Conservation (phyloP, 257 asterid genomes). For the Solanum paucissectum region DNA sequence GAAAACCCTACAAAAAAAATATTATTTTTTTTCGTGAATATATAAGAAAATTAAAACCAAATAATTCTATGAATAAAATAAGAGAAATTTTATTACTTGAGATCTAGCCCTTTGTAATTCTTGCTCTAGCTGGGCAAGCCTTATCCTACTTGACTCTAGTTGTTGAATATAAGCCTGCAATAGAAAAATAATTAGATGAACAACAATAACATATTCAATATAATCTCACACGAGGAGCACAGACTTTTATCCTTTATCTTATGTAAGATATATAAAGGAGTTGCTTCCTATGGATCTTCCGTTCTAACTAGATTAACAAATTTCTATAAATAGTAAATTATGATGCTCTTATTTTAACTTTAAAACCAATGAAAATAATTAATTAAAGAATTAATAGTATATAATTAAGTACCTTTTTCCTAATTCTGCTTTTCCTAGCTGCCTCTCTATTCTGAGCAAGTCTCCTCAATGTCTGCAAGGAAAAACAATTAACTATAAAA, state of each 20-base stretch:
- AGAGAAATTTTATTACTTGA: slow-evolving; percentile 31
- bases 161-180: slow-evolving; percentile 91
- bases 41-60: neutral
- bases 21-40: neutral
- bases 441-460: slow-evolving; percentile 98
- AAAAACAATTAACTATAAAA: neutral
- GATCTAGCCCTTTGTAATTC: slow-evolving; percentile 62
- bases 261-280: neutral
- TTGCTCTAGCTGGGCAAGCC: slow-evolving; percentile 70
- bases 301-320: neutral
- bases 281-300: accelerated
- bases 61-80: neutral
- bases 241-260: neutral
- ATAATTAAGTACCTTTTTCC: slow-evolving; percentile 47
- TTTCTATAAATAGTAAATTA: neutral
- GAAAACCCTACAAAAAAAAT: slow-evolving; percentile 35
- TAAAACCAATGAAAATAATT: neutral
- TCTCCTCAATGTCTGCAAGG: slow-evolving; percentile 64
- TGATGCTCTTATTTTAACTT: neutral
- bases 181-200: neutral
- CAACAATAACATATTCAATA: accelerated
- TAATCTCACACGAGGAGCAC: accelerated
- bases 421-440: slow-evolving; percentile 85
- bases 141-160: slow-evolving; percentile 76
- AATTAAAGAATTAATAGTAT: neutral